These are phyloP conservation scores for Cokeromyces recurvatus DNA, from an alignment of 371 early-diverging fungal species.

Conservation along the genomic window DNA sequence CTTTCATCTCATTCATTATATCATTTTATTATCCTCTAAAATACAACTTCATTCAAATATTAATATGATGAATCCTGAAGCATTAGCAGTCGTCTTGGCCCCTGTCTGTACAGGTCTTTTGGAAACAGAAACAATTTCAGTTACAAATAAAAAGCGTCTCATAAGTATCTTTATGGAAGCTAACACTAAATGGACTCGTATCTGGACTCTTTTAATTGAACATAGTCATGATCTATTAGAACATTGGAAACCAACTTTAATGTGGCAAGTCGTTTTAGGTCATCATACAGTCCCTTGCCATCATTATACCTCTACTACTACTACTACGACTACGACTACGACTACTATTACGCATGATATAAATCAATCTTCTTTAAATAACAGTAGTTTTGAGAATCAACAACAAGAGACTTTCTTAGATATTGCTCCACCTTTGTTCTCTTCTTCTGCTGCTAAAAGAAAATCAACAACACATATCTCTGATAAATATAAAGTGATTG, in stretches of 20 bases:
- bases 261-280: conserved; percentile 1
- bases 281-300: conserved; percentile 13
- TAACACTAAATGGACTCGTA: conserved; percentile 24
- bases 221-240: conserved; percentile 10
- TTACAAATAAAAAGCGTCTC: not conserved
- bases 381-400: too few species aligned
- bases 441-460: too few species aligned
- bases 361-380: too few species aligned
- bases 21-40: conserved; percentile 23
- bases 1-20: conserved; percentile 26
- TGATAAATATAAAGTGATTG: too few species aligned
- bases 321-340: too few species aligned
- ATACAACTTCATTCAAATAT: conserved; percentile 20
- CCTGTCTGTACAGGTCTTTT: conserved; percentile 42
- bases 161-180: conserved; percentile 15
- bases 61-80: conserved; percentile 43
- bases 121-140: conserved; percentile 22
- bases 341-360: too few species aligned
- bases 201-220: conserved; percentile 18
- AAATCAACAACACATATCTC: too few species aligned
- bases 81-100: conserved; percentile 37
- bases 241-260: conserved; percentile 7
- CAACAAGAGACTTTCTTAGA: too few species aligned
- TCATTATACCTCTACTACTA: too few species aligned
- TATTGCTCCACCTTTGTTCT: too few species aligned